These are phyloP conservation scores for Juglanconis sp. DNA, from an alignment of 2,329 filamentous ascomycete species.

Conservation along the genomic window DNA sequence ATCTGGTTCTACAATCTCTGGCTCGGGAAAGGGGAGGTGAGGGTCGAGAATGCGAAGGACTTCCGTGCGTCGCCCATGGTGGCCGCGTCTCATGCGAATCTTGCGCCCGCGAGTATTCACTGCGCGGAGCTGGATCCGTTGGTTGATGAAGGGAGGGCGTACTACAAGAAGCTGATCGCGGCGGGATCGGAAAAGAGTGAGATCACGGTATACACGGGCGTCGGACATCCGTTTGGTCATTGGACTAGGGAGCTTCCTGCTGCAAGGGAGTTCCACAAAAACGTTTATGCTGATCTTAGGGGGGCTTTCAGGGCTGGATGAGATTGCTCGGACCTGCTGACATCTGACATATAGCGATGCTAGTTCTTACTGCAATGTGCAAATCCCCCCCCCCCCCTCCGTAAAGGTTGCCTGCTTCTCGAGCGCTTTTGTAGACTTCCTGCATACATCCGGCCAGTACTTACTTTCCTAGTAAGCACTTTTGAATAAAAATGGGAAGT, in stretches of 20 bases:
- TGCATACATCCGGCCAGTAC: no score
- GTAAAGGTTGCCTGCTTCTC: background rate
- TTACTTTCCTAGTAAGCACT: no score
- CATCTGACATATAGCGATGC: background rate
- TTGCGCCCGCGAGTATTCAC: conserved; percentile 32
- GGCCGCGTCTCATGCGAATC: conserved; percentile 29
- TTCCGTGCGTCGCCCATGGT: conserved; percentile 33
- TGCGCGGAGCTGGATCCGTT: conserved; percentile 33
- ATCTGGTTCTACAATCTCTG: conserved; percentile 36
- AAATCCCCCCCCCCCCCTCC: background rate
- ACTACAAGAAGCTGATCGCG: conserved; percentile 29
- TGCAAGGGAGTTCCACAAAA: conserved; percentile 29
- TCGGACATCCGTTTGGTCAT: conserved; percentile 33
- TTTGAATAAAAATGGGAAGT: no score
- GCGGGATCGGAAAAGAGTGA: conserved; percentile 27
- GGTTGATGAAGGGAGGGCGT: conserved; percentile 29
- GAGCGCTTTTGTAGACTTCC: no score
- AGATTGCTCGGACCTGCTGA: background rate
- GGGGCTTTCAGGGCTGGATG: conserved; percentile 21
- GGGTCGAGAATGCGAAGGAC: conserved; percentile 26
- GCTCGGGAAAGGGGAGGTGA: conserved; percentile 30
- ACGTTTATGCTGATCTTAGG: conserved; percentile 30
- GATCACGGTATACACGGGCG: conserved; percentile 33
- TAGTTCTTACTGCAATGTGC: background rate
- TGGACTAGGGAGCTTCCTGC: conserved; percentile 32